phyloP scores from a whole-genome alignment of 2,329 filamentous ascomycete genomes.

The Arthrobotrys conoides region DNA sequence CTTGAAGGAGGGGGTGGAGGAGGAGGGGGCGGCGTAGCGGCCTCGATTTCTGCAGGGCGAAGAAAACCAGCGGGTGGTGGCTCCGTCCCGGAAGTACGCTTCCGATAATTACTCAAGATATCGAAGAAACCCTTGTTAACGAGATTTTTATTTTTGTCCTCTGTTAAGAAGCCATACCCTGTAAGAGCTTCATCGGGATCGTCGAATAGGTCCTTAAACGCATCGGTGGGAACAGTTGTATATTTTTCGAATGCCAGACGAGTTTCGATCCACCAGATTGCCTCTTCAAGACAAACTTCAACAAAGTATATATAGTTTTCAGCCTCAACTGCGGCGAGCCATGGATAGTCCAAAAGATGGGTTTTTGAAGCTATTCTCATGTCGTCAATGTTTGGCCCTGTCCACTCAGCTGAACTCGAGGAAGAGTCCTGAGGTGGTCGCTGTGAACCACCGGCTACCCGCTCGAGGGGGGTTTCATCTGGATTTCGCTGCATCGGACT shows the following conservation, averaged over 20 bases:
- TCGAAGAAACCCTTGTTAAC: not conserved
- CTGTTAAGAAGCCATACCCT: constrained; percentile 43
- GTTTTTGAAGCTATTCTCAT: not conserved
- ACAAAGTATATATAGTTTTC: constrained; percentile 37
- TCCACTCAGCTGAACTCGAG: not conserved
- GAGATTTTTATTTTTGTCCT: constrained; percentile 39
- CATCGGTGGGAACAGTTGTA: constrained; percentile 21
- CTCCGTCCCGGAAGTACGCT: constrained; percentile 10
- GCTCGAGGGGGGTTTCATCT: not conserved
- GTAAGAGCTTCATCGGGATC: constrained; percentile 36
- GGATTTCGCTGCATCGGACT: not conserved
- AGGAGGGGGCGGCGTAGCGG: not conserved
- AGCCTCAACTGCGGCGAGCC: not conserved
- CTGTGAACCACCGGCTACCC: not conserved
- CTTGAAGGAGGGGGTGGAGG: not conserved
- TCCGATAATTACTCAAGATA: constrained; percentile 43
- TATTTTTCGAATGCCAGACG: constrained; percentile 37
- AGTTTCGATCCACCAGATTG: constrained; percentile 44
- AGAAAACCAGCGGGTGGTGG: not conserved
- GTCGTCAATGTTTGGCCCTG: not conserved
- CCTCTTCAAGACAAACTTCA: constrained; percentile 37
- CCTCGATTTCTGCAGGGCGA: not conserved
- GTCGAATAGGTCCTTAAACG: constrained; percentile 38
- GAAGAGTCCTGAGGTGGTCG: not conserved
- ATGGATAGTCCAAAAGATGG: not conserved